A percentile compares a stretch with the other conserved stretches of the same genome.
phyloP scores from a whole-genome alignment of 2,329 filamentous ascomycete genomes.

The Colletotrichum sp. region DNA sequence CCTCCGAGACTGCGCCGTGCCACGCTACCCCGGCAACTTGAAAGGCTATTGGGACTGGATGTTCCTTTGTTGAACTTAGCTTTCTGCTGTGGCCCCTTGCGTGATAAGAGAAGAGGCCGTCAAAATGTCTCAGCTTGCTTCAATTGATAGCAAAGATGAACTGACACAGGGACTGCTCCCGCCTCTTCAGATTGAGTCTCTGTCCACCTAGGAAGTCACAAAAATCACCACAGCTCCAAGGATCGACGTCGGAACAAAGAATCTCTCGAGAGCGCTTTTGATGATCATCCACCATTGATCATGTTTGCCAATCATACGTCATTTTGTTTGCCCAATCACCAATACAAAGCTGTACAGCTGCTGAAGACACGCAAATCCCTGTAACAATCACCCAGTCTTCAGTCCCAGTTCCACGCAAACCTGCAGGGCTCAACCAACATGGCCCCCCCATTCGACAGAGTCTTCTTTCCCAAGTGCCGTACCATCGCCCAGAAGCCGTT shows the following conservation, averaged over 20 bases:
- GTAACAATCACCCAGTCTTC: neutral
- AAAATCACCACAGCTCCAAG: neutral
- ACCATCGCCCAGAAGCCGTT: neutral
- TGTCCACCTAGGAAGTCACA: rapidly evolving
- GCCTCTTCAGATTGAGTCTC: rapidly evolving
- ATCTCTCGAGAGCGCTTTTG: neutral
- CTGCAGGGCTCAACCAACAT: neutral
- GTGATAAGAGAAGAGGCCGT: neutral
- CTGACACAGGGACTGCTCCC: rapidly evolving
- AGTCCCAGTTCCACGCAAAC: neutral
- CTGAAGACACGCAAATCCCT: neutral
- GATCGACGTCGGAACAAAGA: neutral
- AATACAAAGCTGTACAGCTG: neutral
- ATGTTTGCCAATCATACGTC: neutral
- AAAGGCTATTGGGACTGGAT: neutral
- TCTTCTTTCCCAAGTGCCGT: neutral
- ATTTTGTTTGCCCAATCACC: neutral
- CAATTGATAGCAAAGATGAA: neutral
- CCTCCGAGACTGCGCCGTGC: neutral
- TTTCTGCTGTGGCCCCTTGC: neutral
- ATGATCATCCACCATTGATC: rapidly evolving
- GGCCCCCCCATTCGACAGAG: neutral
- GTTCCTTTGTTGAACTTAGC: neutral
- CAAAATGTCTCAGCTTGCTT: neutral
- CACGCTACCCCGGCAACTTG: neutral